Base-by-base conservation (phyloP, 2,329 filamentous ascomycete species). In the Huntiella decipiens region DNA sequence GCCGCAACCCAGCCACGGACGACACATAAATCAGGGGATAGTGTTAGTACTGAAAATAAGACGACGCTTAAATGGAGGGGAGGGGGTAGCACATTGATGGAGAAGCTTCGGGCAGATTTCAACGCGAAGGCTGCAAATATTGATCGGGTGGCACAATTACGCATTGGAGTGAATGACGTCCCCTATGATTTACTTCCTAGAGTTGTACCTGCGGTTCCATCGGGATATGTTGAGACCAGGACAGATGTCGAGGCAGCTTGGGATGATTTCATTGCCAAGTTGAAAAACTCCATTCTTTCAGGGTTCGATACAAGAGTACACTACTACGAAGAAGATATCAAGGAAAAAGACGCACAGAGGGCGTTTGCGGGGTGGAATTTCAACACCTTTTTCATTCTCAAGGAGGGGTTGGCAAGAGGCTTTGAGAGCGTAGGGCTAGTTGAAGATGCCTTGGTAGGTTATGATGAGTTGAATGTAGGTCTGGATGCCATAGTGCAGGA, bases 321-420 rank as follows among this genome's bases (percentile, higher is more conserved):
- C 15, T 88, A 96, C 56, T 98, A 98, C 59, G 91, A 98, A 60
- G 87, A 95, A 50, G 91, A 98, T 54, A 94, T 98, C 53, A 82
- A 84, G 51, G 91, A 95, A 60, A 91, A 87, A 56, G 88, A 96
- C 54, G 74, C 79, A 0, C 87, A 96, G 59, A 73, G 88, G 40
- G 78, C 69, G 32, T 64, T 98, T 13, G 91, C 91, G 0, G 91
- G 91, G 0, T 98, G 91, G 91, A 98, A 98, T 57, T 98, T 98
- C 58, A 96, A 91, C 61, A 98, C 91, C 0, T 98, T 98, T 59
- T 98, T 98, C 59, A 87, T 98, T 12, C 69, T 98, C 6, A 98
- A 98, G 57, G 91, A 98, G 60, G 91, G 91, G 0, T 65, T 98
- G 33, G 88, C 91, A 1, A 74, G 84, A 53, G 92, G 88, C 0